phyloP scores from a whole-genome alignment of 257 asterid genomes.

The Ocimum tenuiflorum region DNA sequence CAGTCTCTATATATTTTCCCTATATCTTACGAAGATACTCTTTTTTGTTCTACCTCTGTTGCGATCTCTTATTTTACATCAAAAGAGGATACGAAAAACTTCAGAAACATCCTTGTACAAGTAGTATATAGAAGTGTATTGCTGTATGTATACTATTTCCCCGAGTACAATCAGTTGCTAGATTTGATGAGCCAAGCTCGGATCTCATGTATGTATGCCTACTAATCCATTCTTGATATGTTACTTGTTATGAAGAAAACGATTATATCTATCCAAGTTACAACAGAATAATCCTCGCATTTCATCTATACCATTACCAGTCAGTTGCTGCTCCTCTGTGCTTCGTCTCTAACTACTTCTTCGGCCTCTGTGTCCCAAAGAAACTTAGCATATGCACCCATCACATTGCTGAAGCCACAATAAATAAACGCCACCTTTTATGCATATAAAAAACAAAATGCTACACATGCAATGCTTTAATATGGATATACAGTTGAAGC shows the following conservation, averaged over 20 bases:
- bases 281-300: neutral
- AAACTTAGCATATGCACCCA: constrained; percentile 76
- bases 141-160: neutral
- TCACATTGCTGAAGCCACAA: constrained; percentile 56
- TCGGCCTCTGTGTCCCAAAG: constrained; percentile 72
- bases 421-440: neutral
- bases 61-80: too few relatives aligned
- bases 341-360: constrained; percentile 20
- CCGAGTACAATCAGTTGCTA: neutral
- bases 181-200: neutral
- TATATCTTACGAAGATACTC: too few relatives aligned
- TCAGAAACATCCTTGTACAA: too few relatives aligned
- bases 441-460: too few relatives aligned
- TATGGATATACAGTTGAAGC: neutral
- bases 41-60: too few relatives aligned
- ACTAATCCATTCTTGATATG: neutral
- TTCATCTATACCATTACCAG: neutral
- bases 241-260: neutral
- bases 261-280: neutral
- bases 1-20: too few relatives aligned
- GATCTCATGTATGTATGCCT: neutral
- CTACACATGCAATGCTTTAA: neutral
- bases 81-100: too few relatives aligned
- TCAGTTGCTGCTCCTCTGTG: constrained; percentile 19
- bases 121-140: neutral